Evolutionary conservation across 208 protist species (phyloP).

Genomic region (Acanthamoeba castellanii): DNA sequence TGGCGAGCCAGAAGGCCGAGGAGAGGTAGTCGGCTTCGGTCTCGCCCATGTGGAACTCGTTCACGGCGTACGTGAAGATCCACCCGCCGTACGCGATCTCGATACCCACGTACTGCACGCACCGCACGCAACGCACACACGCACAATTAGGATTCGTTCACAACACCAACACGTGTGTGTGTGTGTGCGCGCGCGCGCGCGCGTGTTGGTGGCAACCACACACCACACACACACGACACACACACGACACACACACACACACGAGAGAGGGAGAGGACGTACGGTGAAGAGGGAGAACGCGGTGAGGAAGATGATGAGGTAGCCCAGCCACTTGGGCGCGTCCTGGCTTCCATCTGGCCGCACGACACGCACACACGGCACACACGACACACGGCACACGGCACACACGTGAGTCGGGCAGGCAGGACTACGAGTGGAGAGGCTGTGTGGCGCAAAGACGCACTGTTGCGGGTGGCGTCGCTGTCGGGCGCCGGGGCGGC

Average conservation of each 20-base stretch:
- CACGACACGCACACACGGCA: no score
- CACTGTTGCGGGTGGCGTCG: not conserved
- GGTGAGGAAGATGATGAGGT: slow-evolving; percentile 4
- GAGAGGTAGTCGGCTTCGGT: slow-evolving; percentile 24
- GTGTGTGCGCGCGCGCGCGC: no score
- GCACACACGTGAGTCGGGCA: no score
- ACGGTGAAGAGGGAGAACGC: slow-evolving; percentile 38
- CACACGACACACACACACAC: no score
- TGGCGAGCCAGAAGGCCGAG: slow-evolving; percentile 22
- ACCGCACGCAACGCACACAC: not conserved
- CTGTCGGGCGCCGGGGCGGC: not conserved
- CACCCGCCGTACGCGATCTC: slow-evolving; percentile 35
- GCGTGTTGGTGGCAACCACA: no score
- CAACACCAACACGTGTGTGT: no score
- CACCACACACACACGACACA: no score
- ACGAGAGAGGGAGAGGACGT: not conserved
- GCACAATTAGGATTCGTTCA: no score
- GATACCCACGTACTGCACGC: slow-evolving; percentile 15
- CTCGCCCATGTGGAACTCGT: not conserved
- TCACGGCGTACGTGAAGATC: slow-evolving; percentile 30
- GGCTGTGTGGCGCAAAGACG: no score
- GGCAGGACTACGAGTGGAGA: no score
- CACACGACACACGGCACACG: no score
- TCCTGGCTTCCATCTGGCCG: not conserved
- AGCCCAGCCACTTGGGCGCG: not conserved